phyloP scores from a whole-genome alignment of 2,329 filamentous ascomycete species.

The Helminthosporium solani region DNA sequence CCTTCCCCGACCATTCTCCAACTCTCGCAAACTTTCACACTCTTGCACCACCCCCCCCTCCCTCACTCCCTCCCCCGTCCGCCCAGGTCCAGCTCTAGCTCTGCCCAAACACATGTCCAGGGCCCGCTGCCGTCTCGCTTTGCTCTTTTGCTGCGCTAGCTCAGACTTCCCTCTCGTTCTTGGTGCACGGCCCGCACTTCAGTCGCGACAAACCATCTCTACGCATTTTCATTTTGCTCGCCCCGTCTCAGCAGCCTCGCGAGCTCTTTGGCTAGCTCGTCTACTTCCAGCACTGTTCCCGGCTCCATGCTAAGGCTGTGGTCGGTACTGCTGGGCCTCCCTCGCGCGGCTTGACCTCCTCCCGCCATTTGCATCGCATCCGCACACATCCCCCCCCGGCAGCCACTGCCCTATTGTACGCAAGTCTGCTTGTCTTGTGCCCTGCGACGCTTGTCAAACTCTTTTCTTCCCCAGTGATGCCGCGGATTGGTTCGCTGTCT shows the following conservation, averaged over 20 bases:
- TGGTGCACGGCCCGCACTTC: background rate
- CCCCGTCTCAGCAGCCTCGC: conserved; percentile 23
- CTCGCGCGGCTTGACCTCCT: conserved; percentile 35
- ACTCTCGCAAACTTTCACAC: too few species aligned
- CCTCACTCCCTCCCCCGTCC: background rate
- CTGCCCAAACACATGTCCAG: background rate
- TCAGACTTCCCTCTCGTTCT: background rate
- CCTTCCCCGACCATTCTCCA: too few species aligned
- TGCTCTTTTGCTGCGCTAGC: background rate
- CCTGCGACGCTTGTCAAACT: conserved; percentile 42
- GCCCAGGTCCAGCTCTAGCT: conserved; percentile 1
- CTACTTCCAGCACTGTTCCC: conserved; percentile 40
- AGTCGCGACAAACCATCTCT: conserved; percentile 30
- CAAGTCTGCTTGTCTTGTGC: conserved; percentile 9
- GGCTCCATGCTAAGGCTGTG: conserved; percentile 42
- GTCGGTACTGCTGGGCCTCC: conserved; percentile 35
- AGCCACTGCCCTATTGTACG: conserved; percentile 21
- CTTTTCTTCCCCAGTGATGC: conserved; percentile 36
- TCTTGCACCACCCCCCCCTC: background rate
- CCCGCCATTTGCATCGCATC: conserved; percentile 32
- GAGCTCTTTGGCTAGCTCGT: conserved; percentile 18
- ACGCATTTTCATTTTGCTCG: conserved; percentile 19
- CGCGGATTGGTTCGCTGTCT: conserved; percentile 35
- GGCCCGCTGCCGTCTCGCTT: background rate
- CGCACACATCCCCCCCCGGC: conserved; percentile 12